Conservation (phyloP, 2,329 filamentous ascomycete genomes). For the Fusarium sp. region DNA sequence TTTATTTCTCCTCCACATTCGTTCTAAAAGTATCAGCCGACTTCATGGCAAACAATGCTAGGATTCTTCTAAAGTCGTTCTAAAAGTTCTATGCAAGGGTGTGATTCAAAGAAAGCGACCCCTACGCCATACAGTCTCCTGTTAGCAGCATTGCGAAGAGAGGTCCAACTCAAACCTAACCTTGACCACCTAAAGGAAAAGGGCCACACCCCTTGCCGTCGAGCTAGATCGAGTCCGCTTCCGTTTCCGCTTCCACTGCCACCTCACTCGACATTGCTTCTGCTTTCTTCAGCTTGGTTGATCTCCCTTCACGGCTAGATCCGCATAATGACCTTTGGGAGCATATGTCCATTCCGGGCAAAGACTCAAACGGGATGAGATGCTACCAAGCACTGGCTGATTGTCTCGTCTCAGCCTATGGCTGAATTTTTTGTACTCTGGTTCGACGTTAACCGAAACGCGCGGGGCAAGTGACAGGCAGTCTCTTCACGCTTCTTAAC, state of each 20-base stretch:
- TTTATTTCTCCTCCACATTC: constrained; percentile 27
- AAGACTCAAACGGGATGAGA: constrained; percentile 9
- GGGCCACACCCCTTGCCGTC: constrained; percentile 36
- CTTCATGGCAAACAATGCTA: constrained; percentile 3
- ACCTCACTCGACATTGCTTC: constrained; percentile 28
- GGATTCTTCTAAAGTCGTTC: constrained; percentile 14
- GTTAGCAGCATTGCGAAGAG: not conserved
- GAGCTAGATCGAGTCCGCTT: constrained; percentile 19
- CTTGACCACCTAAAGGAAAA: constrained; percentile 22
- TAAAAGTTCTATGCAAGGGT: not conserved
- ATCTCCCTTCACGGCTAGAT: constrained; percentile 48
- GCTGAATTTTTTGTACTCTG: constrained; percentile 15
- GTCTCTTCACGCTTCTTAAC: not conserved
- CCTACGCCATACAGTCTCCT: not conserved
- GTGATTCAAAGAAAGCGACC: not conserved
- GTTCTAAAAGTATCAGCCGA: not conserved
- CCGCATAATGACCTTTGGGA: constrained; percentile 38
- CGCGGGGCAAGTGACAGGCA: constrained; percentile 7
- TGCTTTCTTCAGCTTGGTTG: constrained; percentile 29
- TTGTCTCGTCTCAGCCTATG: constrained; percentile 2
- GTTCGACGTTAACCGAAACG: constrained; percentile 25
- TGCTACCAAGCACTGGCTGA: constrained; percentile 1
- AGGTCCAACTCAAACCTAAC: not conserved
- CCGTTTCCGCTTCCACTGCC: constrained; percentile 18
- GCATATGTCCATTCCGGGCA: constrained; percentile 33